Evolutionary conservation across 495 filamentous ascomycete genomes (phyloP), one percentile per base, ranked within the genome.

Genomic region (Aspergillus coremiiformis): DNA sequence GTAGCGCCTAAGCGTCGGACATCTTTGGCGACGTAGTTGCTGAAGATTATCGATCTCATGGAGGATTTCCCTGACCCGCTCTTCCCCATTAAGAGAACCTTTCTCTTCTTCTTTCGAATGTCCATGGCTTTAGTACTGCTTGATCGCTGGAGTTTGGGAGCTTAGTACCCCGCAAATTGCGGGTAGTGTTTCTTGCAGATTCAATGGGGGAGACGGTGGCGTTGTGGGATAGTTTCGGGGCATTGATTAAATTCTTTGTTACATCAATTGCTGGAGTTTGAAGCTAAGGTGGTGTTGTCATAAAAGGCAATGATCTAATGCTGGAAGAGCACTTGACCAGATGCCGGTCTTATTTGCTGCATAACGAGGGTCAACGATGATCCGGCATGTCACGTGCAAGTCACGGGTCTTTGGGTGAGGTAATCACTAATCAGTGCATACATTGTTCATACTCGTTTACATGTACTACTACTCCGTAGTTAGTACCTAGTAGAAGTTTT

Each of bases 31-130:
- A 96, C 86, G 59, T 95, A 96, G 68, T 98, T 97, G 73, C 85
- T 91, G 71, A 98, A 98, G 59, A 98, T 94, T 60, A 98, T 97
- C 50, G 85, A 90, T 47, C 94, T 81, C 93, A 98, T 98, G 44
- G 90, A 95, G 26, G 91, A 95, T 68, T 98, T 98, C n/a, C 93
- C 93, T n/a, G 92, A 95, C 52, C 93, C 93, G 55, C 86, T 91
- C 74, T 96, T 96, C 55, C 93, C 93, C 92, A 80, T 80, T 35
- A 80, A 52, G 12, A 80, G 67, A 27, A 80, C 75, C 73, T 80
- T 80, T 72, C 75, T 78, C 68, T 80, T 79, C 63, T 77, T 72
- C 53, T 77, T 75, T 39, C 77, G 72, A 33, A 65, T 63, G 59
- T 77, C 72, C 71, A 75, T 77, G 44, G 3, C 63, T 30, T 7